Conservation (phyloP, 345 rosid species). For the Eucalyptus urophylla region DNA sequence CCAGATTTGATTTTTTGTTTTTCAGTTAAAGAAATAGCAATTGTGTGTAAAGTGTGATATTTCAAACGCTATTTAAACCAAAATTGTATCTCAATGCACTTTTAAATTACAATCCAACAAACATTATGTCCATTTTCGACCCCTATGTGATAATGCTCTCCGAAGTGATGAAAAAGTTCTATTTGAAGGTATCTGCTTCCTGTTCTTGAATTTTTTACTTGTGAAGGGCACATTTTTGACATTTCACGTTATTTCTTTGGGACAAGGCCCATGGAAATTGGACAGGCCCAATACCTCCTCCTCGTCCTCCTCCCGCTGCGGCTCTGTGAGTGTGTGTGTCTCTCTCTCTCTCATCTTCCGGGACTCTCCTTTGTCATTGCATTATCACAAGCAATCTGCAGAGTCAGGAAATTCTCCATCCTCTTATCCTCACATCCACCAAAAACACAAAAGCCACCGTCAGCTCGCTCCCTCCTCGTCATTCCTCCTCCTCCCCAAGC, state of each 20-base stretch:
- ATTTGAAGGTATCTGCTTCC: rapidly evolving
- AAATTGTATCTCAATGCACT: background rate
- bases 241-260: background rate
- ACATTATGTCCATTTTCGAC: background rate
- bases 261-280: background rate
- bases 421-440: background rate
- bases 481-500: background rate
- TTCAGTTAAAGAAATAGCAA: background rate
- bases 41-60: background rate
- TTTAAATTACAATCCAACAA: background rate
- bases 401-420: background rate
- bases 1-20: rapidly evolving
- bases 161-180: background rate
- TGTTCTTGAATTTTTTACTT: background rate
- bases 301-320: background rate
- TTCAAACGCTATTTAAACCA: background rate
- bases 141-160: background rate
- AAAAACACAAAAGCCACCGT: rapidly evolving
- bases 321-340: rapidly evolving
- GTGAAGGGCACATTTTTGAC: background rate
- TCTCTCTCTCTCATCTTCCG: background rate
- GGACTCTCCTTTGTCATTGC: background rate
- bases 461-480: background rate
- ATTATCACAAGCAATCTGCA: background rate
- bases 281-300: background rate